A percentile compares a stretch with the other conserved stretches of the same genome.
Conservation (phyloP, 2,329 filamentous ascomycete species). For the Fusarium tuaranense region DNA sequence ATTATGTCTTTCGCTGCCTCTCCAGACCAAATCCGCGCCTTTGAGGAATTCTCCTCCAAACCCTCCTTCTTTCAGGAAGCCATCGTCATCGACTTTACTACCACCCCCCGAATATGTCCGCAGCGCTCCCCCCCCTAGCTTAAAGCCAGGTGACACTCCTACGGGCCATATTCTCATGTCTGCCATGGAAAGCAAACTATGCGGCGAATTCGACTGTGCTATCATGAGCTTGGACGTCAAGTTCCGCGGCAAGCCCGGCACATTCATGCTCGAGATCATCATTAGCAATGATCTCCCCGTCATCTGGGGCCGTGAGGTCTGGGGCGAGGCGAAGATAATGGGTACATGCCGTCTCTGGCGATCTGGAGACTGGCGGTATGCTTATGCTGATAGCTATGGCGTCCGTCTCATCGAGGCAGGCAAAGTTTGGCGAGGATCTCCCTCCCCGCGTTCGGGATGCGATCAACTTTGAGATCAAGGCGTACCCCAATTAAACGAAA, state of each 20-base stretch:
- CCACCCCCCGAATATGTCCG: constrained; percentile 8
- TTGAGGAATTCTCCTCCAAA: neutral
- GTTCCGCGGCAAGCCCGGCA: neutral
- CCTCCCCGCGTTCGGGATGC: neutral
- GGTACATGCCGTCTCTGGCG: neutral
- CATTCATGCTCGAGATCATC: constrained; percentile 4
- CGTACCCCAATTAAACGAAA: neutral
- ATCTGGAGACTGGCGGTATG: neutral
- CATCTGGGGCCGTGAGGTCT: constrained; percentile 10
- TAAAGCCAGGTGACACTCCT: neutral
- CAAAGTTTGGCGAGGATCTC: constrained; percentile 2
- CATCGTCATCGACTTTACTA: constrained; percentile 8
- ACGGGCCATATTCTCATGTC: neutral
- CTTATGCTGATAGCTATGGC: constrained; percentile 3
- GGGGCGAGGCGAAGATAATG: constrained; percentile 6
- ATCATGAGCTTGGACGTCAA: neutral
- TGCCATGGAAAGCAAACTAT: neutral
- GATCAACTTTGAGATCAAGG: constrained; percentile 10
- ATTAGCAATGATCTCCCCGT: constrained; percentile 1
- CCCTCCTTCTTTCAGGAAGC: constrained; percentile 12
- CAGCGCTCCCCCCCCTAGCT: constrained; percentile 1
- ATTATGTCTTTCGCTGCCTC: too few species aligned
- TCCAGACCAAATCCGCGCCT: neutral
- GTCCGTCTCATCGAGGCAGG: constrained; percentile 10
- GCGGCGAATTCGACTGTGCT: constrained; percentile 11